Base-by-base conservation (phyloP, 225 moss, liverwort and hornwort species). In the Pseudoscleropodium purum region DNA sequence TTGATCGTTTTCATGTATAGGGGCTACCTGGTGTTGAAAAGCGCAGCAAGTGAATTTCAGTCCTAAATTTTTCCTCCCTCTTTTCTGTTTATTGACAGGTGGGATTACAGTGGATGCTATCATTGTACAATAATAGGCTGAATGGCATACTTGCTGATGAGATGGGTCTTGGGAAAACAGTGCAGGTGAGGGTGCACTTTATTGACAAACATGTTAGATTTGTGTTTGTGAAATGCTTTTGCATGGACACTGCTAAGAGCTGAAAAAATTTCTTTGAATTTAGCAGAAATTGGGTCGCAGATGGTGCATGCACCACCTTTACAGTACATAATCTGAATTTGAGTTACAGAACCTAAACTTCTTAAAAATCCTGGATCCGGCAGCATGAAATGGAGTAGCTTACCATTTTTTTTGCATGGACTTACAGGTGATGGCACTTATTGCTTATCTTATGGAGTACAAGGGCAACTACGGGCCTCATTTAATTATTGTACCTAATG, bases 381-480 rank as follows among this genome's bases (percentile, higher is more conserved):
- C 15, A 20, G 47, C 20, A 56, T 83, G 57, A 87, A 59, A 31
- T 86, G 54, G 68, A 69, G 24, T 90, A 84, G 45, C 60, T 74
- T 67, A 83, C 45, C 80, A 45, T 52, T 75, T 85, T 84, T 61
- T 81, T 83, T 84, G 68, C 52, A 37, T 84, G 82, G 69, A 85
- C 62, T 80, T 92, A 15, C 91, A 99, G 99, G 99, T 99, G 69
- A 99, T 99, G 99, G 99, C 99, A 75, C 96, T 99, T 66, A 95
- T 99, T 94, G 99, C 99, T 78, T 99, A 99, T 92, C 92, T 99
- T 77, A 99, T 99, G 99, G 99, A 99, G 93, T 99, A 94, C 84
- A 99, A 99, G 91, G 99, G 97, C 87, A 99, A 99, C 88, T 97
- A 99, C 92, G 99, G 99, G 66, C 99, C 99, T n/a, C 99, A 99